Evolutionary conservation across 345 rosid species (phyloP), one percentile per base, ranked within the genome.

Genomic region (Murraya koenigii): DNA sequence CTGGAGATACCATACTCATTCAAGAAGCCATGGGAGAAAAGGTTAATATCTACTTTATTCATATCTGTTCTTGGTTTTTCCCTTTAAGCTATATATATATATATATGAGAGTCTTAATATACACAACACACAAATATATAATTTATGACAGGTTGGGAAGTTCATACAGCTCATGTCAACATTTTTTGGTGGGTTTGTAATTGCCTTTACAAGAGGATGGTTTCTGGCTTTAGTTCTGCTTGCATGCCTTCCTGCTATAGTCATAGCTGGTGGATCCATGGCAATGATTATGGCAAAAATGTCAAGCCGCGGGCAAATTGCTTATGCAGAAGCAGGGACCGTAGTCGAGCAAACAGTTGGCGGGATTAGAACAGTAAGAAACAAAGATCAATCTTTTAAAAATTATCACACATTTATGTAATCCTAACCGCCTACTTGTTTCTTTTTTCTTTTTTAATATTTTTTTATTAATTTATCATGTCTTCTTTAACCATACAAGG

Each of bases 11-110:
- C 6, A 85, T 95, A 72, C 89, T 93, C 77, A 90, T 95, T 81
- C 97, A 95, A 83, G 97, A 95, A 1, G 98, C 98, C 36, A 88
- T 94, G 91, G 97, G 98, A 25, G 98, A 93, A 76, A 95, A 95
- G 95, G 97, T 90, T 90, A 33, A 5, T 60, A 47, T 54, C 1
- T 30, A 63, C 32, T 32, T 75, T 74, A 15, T 66, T 72, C 28
- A 22, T n/a, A 35, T 62, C 52, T 11, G 59, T 64, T 22, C 30
- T 75, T 44, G 44, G 32, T 15, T 22, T 47, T 22, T 47, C n/a
- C 14, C n/a, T n/a, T n/a, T n/a, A n/a, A n/a, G n/a, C n/a, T n/a
- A n/a, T n/a, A n/a, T 30, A n/a, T n/a, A 9, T 9, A 11, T 23
- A 15, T 7, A 3, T 44, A 44, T 17, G 77, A 44, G 26, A n/a